Conservation (phyloP, 352 stramenopile genomes). For the Phytophthora agathidicida region DNA sequence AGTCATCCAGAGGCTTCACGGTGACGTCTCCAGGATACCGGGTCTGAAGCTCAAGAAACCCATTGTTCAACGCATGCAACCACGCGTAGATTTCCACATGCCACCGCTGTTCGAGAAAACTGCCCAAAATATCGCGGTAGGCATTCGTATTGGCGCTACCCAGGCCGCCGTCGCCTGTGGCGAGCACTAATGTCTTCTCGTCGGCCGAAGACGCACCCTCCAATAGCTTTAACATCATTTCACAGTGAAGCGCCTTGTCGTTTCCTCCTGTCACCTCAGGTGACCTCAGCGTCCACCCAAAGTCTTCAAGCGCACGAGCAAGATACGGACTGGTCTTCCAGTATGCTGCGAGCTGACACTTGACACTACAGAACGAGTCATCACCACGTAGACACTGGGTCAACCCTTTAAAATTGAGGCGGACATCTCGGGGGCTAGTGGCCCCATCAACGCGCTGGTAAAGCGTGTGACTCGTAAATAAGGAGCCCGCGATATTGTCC, state of each 20-base stretch:
- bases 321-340: slow-evolving; percentile 3
- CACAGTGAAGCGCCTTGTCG: slow-evolving; percentile 1
- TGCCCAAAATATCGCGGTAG: slow-evolving; percentile 1
- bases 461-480: slow-evolving; percentile 9
- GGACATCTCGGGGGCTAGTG: not conserved
- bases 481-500: slow-evolving; percentile 15
- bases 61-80: slow-evolving; percentile 16
- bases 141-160: slow-evolving; percentile 2
- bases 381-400: slow-evolving; percentile 6
- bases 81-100: slow-evolving; percentile 13
- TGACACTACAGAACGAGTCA: not conserved
- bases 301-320: not conserved
- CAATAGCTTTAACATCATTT: slow-evolving; percentile 1
- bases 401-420: slow-evolving; percentile 10
- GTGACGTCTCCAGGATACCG: slow-evolving; percentile 3
- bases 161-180: slow-evolving; percentile 1
- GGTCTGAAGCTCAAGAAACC: slow-evolving; percentile 8
- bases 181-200: slow-evolving; percentile 13
- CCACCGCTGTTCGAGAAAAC: slow-evolving; percentile 9
- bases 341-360: slow-evolving; percentile 2
- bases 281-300: slow-evolving; percentile 7
- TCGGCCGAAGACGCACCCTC: not conserved
- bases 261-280: not conserved
- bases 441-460: slow-evolving; percentile 16
- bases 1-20: slow-evolving; percentile 14